These are phyloP conservation scores for Fusarium guadeloupense DNA, from an alignment of 2,329 filamentous ascomycete species.

Conservation along the genomic window DNA sequence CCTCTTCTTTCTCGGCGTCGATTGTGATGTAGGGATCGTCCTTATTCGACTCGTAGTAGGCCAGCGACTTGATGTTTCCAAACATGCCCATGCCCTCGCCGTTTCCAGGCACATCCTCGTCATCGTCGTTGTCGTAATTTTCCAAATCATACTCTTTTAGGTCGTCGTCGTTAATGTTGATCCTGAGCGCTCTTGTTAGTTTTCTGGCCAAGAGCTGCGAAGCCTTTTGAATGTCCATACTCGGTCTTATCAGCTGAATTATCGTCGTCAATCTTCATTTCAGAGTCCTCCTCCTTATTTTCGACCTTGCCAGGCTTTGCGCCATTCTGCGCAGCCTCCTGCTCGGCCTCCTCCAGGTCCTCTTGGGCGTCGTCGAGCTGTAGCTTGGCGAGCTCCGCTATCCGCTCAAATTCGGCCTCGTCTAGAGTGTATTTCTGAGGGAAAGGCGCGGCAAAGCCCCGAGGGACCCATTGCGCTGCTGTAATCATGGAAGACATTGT, in stretches of 20 bases:
- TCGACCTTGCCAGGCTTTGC: conserved; percentile 39
- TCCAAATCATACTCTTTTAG: conserved; percentile 96
- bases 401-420: conserved; percentile 78
- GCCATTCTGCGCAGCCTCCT: conserved; percentile 46
- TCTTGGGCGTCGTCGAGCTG: conserved; percentile 93
- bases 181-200: conserved; percentile 49
- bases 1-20: conserved; percentile 72
- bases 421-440: conserved; percentile 79
- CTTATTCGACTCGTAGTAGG: conserved; percentile 93
- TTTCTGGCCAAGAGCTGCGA: neutral
- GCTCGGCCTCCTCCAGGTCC: conserved; percentile 78
- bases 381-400: conserved; percentile 76
- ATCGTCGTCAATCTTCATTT: conserved; percentile 49
- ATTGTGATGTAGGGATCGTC: conserved; percentile 97
- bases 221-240: conserved; percentile 39
- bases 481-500: conserved; percentile 76
- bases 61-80: conserved; percentile 90
- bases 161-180: conserved; percentile 75
- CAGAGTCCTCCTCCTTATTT: conserved; percentile 47
- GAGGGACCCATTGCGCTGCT: conserved; percentile 77
- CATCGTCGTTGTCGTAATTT: conserved; percentile 89
- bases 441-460: conserved; percentile 79
- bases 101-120: conserved; percentile 55
- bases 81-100: conserved; percentile 89
- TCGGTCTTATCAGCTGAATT: conserved; percentile 47